Base-by-base conservation (phyloP, 352 stramenopile species). In the Globisporangium parvum region DNA sequence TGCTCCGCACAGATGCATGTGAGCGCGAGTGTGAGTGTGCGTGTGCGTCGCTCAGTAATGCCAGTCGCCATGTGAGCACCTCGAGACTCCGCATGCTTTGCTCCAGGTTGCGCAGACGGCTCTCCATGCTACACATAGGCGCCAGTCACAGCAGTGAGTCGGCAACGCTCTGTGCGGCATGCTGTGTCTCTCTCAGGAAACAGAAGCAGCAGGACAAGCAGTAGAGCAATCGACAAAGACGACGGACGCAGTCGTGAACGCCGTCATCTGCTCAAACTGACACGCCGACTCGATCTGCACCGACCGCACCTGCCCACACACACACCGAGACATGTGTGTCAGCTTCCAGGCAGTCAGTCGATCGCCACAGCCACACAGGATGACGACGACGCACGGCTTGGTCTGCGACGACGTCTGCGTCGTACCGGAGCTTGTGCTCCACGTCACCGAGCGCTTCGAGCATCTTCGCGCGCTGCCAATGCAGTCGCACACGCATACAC, bases 351-450 rank as follows among this genome's bases (percentile, higher is more conserved):
- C n/a, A 18, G 46, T 5, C 20, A 2, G 12, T 45, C 23, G 21
- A 45, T 31, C 12, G 40, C 41, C 10, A 28, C 23, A 21, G 15
- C 20, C 15, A 0, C 11, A 48, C 15, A 2, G 21, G 4, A 26
- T 12, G 2, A 10, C 26, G 24, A 15, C 3, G 12, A 8, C 52
- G 33, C 59, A 78, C 70, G 26, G 70, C 70, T 51, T 71, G 62
- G 24, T 75, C 64, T 12, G 65, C 61, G 2, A 70, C 61, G 15
- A 60, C 48, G 44, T 76, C 67, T 6, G 67, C 69, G 24, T 80
- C 71, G 15, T 71, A 56, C 0, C 67, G 61, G 3, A 80, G 53
- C 40, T 76, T 76, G 20, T 65, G 60, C 37, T 80, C 71, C 1
- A 77, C 66, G 55, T 75, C 63, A 11, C 65, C 57, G 1, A 80